A percentile compares a stretch with the other conserved stretches of the same genome.
Evolutionary conservation across 2,329 filamentous ascomycete genomes (phyloP).

Genomic region (Trichoderma guizhouense): DNA sequence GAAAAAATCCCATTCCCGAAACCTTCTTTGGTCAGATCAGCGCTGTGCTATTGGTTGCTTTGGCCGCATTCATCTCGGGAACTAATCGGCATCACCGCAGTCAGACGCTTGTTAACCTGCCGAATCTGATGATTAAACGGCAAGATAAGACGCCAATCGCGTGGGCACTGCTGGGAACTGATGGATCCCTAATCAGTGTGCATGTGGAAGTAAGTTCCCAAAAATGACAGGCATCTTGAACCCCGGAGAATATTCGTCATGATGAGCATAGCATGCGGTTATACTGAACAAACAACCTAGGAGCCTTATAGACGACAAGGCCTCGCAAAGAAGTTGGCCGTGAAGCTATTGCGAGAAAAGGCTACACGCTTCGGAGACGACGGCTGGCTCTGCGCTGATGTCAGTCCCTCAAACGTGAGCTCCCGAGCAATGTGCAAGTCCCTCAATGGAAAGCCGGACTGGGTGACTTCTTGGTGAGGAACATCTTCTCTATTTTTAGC

Average conservation of each 20-base stretch:
- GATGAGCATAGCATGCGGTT: background rate
- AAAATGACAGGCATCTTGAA: background rate
- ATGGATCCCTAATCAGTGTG: constrained; percentile 59
- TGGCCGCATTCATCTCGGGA: background rate
- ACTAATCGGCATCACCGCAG: constrained; percentile 25
- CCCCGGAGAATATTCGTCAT: background rate
- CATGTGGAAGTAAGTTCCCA: constrained; percentile 51
- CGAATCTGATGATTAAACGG: constrained; percentile 46
- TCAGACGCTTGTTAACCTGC: constrained; percentile 42
- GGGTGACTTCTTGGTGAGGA: constrained; percentile 59
- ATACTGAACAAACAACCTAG: constrained; percentile 24
- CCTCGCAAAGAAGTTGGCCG: constrained; percentile 59
- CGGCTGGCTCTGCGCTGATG: constrained; percentile 60
- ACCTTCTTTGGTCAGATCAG: background rate
- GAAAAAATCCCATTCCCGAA: too few relatives aligned
- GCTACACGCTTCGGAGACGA: constrained; percentile 44
- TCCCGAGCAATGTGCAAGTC: constrained; percentile 62
- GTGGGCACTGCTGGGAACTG: constrained; percentile 62
- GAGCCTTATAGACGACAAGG: constrained; percentile 57
- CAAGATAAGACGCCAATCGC: constrained; percentile 51
- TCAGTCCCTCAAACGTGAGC: constrained; percentile 56
- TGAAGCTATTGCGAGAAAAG: constrained; percentile 54
- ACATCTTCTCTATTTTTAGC: background rate
- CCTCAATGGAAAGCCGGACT: constrained; percentile 53
- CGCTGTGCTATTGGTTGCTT: background rate